These are phyloP conservation scores for Geosiphon pyriformis DNA, from an alignment of 192 early-diverging fungal genomes.

Conservation along the genomic window DNA sequence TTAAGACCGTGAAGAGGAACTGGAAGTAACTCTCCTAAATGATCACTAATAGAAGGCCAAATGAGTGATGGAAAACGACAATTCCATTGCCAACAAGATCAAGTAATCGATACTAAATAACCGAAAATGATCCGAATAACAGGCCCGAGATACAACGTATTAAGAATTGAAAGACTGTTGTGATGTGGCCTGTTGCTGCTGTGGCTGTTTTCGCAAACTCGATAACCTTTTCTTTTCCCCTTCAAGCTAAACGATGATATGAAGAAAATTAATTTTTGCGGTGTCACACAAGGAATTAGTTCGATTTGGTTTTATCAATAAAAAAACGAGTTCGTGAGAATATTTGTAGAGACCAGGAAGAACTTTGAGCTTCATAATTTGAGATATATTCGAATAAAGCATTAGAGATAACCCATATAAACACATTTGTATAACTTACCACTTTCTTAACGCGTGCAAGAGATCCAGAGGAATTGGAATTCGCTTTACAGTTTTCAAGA, in stretches of 20 bases:
- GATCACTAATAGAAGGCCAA: no score
- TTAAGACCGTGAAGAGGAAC: no score
- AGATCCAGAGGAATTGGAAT: conserved; percentile 44
- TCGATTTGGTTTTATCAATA: background rate
- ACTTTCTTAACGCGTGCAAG: conserved; percentile 74
- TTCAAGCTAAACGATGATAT: conserved; percentile 36
- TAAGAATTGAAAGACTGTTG: conserved; percentile 5
- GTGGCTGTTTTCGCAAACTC: conserved; percentile 31
- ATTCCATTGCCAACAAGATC: no score
- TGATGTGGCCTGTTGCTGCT: background rate
- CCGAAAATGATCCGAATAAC: background rate
- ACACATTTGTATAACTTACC: conserved; percentile 45
- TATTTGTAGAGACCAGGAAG: no score
- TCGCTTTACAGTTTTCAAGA: conserved; percentile 62
- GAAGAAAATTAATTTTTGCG: background rate
- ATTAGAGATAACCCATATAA: no score
- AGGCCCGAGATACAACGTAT: background rate
- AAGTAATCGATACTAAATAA: no score
- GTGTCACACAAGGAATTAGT: background rate
- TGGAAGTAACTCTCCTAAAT: no score
- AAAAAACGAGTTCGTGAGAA: no score
- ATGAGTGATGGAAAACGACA: no score
- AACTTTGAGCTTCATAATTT: no score
- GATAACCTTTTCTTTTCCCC: conserved; percentile 40
- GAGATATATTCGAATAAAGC: no score